Base-by-base conservation (phyloP, 768 basidiomycete genomes). In the Chlorophyllum brunneum region DNA sequence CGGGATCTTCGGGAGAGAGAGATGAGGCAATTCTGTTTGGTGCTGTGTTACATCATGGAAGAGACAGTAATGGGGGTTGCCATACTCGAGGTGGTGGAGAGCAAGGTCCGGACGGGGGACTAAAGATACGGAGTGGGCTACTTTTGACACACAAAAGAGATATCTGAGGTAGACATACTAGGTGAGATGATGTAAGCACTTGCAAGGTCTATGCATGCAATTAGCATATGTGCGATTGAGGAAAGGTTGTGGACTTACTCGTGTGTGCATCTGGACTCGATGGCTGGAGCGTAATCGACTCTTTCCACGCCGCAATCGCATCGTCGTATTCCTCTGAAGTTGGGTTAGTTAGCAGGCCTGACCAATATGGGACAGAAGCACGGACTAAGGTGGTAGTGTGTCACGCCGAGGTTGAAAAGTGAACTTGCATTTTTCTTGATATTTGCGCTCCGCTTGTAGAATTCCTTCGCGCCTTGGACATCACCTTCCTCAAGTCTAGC, bases 401-500 rank as follows among this genome's bases (percentile, higher is more conserved):
- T 91, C 26, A 93, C 92, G 37, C 92, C 91, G 11, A 92, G 77
- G 64, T 93, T 93, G 69, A 92, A 93, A 33, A 93, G 76, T 10
- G 87, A 84, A 65, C 86, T 88, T 8, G 89, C 86, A 49, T 78
- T 88, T 54, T 83, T 80, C 64, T 86, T 85, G 51, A 93, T 88
- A 61, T 91, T 83, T 24, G 84, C 79, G 61, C 89, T 91, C 58
- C 89, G 81, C 65, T 79, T 73, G 69, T 92, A 93, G 33, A 88
- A 75, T 41, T 73, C 73, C 66, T 87, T 92, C 46, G 91, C 91
- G 45, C 76, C 81, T 59, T 87, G 75, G 2, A 93, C 82, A 56
- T 93, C 92, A 18, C 92, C 92, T 61, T 92, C 88, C 65, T 92
- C 92, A 30, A 93, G 73, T 60, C 88, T 89, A 59, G 80, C 76